phyloP scores from a whole-genome alignment of 2,329 filamentous ascomycete genomes.

The Verticillium klebahnii region DNA sequence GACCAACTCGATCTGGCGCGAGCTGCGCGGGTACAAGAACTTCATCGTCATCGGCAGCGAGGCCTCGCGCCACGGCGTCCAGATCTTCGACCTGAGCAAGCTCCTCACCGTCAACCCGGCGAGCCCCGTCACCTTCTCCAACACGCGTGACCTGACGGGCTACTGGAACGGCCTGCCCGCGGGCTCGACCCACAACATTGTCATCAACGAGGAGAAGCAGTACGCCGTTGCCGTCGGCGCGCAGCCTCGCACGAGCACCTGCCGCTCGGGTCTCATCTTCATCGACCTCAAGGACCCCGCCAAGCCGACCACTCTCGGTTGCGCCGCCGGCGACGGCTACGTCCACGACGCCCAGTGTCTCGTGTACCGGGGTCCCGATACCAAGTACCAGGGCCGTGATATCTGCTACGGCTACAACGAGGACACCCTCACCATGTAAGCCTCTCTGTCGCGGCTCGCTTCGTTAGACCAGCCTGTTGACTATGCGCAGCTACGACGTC shows the following conservation, averaged over 20 bases:
- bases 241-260: conserved; percentile 27
- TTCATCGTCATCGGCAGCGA: conserved; percentile 33
- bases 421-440: conserved; percentile 29
- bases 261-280: conserved; percentile 47
- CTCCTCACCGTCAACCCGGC: conserved; percentile 38
- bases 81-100: conserved; percentile 59
- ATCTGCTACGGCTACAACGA: conserved; percentile 51
- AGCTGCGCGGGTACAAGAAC: conserved; percentile 32
- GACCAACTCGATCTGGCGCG: conserved; percentile 27
- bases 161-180: conserved; percentile 23
- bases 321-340: conserved; percentile 42
- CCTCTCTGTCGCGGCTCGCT: conserved; percentile 15
- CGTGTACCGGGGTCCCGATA: conserved; percentile 45
- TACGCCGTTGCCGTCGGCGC: conserved; percentile 39
- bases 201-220: conserved; percentile 41
- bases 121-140: conserved; percentile 27
- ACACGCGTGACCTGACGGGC: conserved; percentile 28
- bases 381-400: conserved; percentile 36
- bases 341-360: conserved; percentile 51
- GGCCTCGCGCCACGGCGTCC: conserved; percentile 48
- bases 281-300: conserved; percentile 48
- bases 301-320: conserved; percentile 46
- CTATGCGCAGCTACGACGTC: conserved; percentile 33
- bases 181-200: conserved; percentile 48
- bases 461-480: conserved; percentile 20